These are phyloP conservation scores for Entonaema liquescens DNA, from an alignment of 495 filamentous ascomycete species.

Conservation along the genomic window DNA sequence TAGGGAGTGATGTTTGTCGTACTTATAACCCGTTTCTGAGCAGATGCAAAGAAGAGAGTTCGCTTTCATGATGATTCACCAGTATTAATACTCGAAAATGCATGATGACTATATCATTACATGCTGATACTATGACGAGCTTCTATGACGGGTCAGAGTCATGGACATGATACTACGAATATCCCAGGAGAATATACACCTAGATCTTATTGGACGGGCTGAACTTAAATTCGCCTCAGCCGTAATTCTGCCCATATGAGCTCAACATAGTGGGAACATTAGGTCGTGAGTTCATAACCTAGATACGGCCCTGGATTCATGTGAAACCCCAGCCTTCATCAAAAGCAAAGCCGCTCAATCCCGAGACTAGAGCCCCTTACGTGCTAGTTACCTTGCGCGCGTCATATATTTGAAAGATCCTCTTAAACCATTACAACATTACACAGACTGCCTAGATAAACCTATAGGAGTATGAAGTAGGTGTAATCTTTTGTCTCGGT, in stretches of 20 bases:
- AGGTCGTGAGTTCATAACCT: neutral
- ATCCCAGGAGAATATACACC: neutral
- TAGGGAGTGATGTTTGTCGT: neutral
- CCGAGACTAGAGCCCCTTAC: neutral
- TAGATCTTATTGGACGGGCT: neutral
- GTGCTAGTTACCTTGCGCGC: neutral
- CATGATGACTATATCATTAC: slow-evolving; percentile 2
- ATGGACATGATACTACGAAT: neutral
- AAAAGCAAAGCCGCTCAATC: too few relatives aligned
- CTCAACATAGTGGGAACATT: neutral
- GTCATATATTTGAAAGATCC: neutral
- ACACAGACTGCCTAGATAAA: neutral
- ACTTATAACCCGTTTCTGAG: slow-evolving; percentile 13
- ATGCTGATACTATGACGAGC: slow-evolving; percentile 13
- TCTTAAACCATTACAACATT: neutral
- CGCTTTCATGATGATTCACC: slow-evolving; percentile 22
- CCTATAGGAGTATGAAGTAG: neutral
- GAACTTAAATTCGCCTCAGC: neutral
- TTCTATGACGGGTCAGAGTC: neutral
- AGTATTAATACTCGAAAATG: neutral
- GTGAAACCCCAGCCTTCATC: neutral
- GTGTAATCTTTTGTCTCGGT: too few relatives aligned
- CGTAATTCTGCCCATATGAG: neutral
- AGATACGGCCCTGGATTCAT: neutral
- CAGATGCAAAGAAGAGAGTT: neutral